Base-by-base conservation (phyloP, 2,329 filamentous ascomycete genomes). In the Penicillium sp. region DNA sequence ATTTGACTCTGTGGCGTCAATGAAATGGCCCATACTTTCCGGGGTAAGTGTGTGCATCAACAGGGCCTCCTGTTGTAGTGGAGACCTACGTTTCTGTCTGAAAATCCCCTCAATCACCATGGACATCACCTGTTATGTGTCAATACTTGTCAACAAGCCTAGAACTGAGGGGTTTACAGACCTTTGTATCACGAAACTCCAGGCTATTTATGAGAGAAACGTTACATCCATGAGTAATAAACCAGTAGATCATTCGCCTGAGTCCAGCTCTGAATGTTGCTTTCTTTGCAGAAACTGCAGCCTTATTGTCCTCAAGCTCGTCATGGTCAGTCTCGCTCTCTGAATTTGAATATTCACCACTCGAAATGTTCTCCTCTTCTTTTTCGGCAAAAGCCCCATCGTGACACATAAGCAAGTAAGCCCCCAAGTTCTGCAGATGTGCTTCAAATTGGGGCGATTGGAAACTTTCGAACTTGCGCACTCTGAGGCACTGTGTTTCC, bases 401-500 rank as follows among this genome's bases (percentile, higher is more conserved):
- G 62, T 90, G 87, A 52, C 83, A 85, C 77, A 92, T 83, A 52
- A 91, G 74, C 63, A 92, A 90, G 67, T 89, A 87, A 3, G 86
- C 76, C 0, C 84, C 81, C 25, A 81, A 79, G 1, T 69, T 67
- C 2, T 75, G 62, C 1, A 90, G 74, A 64, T 90, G 89, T 1
- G 78, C 64, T 5, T 70, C 59, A 63, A 90, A 92, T 0, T 75
- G 75, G 0, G 70, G 50, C 42, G 81, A 80, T 5, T 43, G 14
- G n/a, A 61, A 62, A 25, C 16, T 54, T 3, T 58, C 42, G 39
- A 67, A 21, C 9, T 51, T 4, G 53, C 44, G 44, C 65, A 67
- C 53, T 31, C 49, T 43, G 13, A 83, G 77, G 9, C 47, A 26
- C 44, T 45, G 11, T 83, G 77, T 4, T 3, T 64, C 61, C n/a